Percentiles rank a stretch among this genome's conserved stretches.
Conservation (phyloP, 2,329 filamentous ascomycete species). For the Colletotrichum gloeosporioides region DNA sequence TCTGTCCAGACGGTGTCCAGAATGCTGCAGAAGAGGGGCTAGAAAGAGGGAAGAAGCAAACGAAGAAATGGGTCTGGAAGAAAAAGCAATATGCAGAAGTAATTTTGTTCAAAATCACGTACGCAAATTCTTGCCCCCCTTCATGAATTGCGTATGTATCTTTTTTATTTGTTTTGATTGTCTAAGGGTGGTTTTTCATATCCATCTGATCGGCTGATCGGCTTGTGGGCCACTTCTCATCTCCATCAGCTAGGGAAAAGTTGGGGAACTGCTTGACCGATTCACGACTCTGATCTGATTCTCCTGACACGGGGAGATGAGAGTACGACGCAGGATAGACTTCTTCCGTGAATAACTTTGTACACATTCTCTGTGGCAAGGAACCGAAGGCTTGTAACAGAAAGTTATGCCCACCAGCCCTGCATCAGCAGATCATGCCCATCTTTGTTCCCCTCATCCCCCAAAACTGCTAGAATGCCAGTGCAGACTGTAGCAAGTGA, state of each 20-base stretch:
- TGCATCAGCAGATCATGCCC: neutral
- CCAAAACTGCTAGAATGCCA: neutral
- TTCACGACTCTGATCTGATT: neutral
- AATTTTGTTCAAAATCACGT: neutral
- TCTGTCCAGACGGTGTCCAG: neutral
- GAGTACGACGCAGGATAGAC: neutral
- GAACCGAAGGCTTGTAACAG: neutral
- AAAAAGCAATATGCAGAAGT: neutral
- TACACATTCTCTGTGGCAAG: neutral
- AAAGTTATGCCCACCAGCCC: neutral
- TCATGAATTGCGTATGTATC: neutral
- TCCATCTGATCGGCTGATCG: constrained; percentile 6
- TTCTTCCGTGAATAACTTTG: neutral
- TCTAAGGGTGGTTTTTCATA: neutral
- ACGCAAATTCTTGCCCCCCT: neutral
- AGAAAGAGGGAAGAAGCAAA: neutral
- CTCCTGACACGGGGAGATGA: neutral
- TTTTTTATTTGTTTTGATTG: neutral
- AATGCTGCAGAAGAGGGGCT: neutral
- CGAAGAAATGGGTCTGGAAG: neutral
- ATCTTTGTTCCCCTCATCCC: neutral
- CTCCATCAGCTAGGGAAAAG: neutral
- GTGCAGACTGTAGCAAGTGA: neutral
- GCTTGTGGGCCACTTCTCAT: neutral
- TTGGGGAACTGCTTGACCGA: neutral